Evolutionary conservation across 1,139 yeast genomes (phyloP), one percentile per base, ranked within the genome.

Genomic region (Debaryomyces nepalensis): DNA sequence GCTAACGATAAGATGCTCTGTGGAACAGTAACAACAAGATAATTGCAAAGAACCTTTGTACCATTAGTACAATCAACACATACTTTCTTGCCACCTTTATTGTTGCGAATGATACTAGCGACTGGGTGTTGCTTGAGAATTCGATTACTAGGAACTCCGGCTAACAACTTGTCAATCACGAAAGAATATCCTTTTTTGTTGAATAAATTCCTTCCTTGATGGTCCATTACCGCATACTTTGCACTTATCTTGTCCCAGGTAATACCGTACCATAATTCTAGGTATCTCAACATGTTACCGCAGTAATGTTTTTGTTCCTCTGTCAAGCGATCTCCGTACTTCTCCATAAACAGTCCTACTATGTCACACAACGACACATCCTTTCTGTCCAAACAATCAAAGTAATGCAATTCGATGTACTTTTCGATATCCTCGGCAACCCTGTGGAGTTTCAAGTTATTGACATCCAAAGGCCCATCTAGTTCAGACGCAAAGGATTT

Each of bases 211-310:
- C 96, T 69, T 1, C 96, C 96, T 46, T 80, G 81, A 53, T 82
- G 85, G 43, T 80, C 87, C 61, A 82, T 75, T 10, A 75, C 63
- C 1, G 88, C 75, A 53, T 78, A 84, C 53, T 82, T 83, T 4
- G 86, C 84, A 55, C 95, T 85, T 52, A 84, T 72, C 24, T 63
- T 57, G 30, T 77, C 78, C 81, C 89, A 81, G 19, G 84, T 72
- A 20, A 84, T 68, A 0, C 95, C 97, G 57, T 81, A 87, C 93
- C 95, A 88, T 26, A 84, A 65, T 58, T 89, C 96, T 43, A 79
- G 58, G 46, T 72, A 72, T 49, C 95, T 65, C 26, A 78, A 62
- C 47, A 75, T 58, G 47, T 80, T 79, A 2, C 79, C 74, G 14
- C 82, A 73, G 46, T 72, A 70, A 27, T 59, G 57, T 22, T 70